Evolutionary conservation across 1,284 basidiomycete species (phyloP).

Genomic region (Salmacisia buchloeana): DNA sequence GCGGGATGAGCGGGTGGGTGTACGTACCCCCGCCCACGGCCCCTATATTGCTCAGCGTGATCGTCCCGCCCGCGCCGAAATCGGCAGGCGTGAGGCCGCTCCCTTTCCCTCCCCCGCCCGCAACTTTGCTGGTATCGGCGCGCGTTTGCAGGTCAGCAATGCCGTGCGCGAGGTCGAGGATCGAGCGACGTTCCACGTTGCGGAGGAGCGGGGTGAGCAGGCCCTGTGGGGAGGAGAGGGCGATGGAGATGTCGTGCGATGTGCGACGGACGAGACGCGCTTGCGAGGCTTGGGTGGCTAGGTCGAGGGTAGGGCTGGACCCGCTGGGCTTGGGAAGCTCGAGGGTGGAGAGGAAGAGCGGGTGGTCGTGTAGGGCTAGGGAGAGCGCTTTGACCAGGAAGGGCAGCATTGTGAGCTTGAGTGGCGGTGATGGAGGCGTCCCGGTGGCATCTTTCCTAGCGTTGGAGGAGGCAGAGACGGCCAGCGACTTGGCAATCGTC

Average conservation of each 20-base stretch:
- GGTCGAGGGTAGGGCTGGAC: not conserved
- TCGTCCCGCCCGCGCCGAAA: conserved; percentile 67
- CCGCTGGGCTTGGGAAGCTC: not conserved
- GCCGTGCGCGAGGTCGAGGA: conserved; percentile 59
- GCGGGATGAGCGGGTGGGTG: conserved; percentile 62
- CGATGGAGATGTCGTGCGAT: conserved; percentile 56
- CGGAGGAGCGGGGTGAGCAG: conserved; percentile 78
- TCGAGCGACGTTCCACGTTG: conserved; percentile 59
- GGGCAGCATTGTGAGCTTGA: conserved; percentile 71
- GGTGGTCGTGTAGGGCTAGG: conserved; percentile 74
- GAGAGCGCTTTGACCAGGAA: conserved; percentile 79
- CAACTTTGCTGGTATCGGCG: conserved; percentile 14
- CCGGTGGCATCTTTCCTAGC: conserved; percentile 52
- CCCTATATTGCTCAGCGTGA: conserved; percentile 71
- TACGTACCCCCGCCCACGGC: conserved; percentile 37
- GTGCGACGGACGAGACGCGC: conserved; percentile 23
- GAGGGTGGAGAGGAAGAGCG: conserved; percentile 59
- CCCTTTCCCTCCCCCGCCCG: conserved; percentile 15
- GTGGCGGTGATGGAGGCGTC: too few relatives aligned
- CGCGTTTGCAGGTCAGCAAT: conserved; percentile 26
- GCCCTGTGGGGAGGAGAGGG: conserved; percentile 70
- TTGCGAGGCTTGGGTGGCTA: not conserved
- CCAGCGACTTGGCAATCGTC: conserved; percentile 66
- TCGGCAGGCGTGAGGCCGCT: conserved; percentile 51
- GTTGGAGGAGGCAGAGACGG: conserved; percentile 43